phyloP scores from a whole-genome alignment of 2,329 filamentous ascomycete genomes.

The Metarhizium album region DNA sequence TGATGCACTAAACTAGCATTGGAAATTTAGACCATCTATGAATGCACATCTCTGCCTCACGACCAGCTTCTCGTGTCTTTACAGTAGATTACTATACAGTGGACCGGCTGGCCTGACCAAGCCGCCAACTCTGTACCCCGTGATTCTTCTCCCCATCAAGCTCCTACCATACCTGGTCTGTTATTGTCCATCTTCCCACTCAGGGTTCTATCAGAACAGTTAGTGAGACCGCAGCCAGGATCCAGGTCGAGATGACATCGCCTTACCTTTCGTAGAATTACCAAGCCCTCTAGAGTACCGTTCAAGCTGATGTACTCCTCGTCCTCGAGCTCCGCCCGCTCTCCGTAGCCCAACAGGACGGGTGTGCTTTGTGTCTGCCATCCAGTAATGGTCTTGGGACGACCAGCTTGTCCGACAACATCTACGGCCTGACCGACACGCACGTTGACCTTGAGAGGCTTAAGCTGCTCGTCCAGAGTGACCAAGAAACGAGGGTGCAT shows the following conservation, averaged over 20 bases:
- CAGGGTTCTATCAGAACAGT: constrained; percentile 23
- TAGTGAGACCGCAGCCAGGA: constrained; percentile 4
- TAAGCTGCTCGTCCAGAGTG: constrained; percentile 87
- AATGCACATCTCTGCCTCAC: constrained; percentile 8
- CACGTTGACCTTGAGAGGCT: constrained; percentile 91
- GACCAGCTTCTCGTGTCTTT: neutral
- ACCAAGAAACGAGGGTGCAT: constrained; percentile 97
- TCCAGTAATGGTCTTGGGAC: constrained; percentile 97
- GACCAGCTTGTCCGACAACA: constrained; percentile 91
- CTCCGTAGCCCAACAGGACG: constrained; percentile 85
- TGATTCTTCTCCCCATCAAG: neutral
- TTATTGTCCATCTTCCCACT: constrained; percentile 30
- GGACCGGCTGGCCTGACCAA: constrained; percentile 9
- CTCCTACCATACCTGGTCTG: constrained; percentile 4
- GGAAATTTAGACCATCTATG: constrained; percentile 18
- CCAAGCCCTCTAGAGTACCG: constrained; percentile 84
- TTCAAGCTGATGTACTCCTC: constrained; percentile 92
- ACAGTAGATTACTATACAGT: constrained; percentile 23
- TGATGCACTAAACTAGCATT: neutral
- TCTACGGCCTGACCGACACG: constrained; percentile 96
- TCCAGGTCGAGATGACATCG: neutral
- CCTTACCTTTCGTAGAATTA: constrained; percentile 91
- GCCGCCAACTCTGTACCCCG: neutral
- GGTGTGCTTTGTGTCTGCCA: constrained; percentile 99
- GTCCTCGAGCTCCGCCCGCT: constrained; percentile 92